Percentiles rank a stretch among this genome's conserved stretches.
phyloP scores from a whole-genome alignment of 2,329 filamentous ascomycete species.

The Seiridium cupressi region DNA sequence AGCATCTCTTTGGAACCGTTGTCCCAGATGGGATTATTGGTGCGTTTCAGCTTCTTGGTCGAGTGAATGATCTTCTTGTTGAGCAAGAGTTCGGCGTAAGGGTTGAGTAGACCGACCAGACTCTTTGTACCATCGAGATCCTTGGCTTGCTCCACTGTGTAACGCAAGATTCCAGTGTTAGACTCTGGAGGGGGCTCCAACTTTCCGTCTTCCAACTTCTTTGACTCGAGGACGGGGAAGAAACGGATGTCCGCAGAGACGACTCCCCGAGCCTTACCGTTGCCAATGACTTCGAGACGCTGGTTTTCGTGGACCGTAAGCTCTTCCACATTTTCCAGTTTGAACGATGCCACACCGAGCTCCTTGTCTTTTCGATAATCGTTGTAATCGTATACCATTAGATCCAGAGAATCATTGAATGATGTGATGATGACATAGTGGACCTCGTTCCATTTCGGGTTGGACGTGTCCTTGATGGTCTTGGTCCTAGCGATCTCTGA shows the following conservation, averaged over 20 bases:
- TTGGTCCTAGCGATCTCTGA: constrained; percentile 85
- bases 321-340: constrained; percentile 77
- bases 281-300: constrained; percentile 77
- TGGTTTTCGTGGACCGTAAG: constrained; percentile 79
- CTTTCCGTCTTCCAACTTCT: constrained; percentile 72
- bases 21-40: constrained; percentile 95
- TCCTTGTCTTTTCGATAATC: constrained; percentile 97
- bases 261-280: constrained; percentile 79
- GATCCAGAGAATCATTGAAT: constrained; percentile 81
- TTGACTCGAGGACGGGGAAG: constrained; percentile 83
- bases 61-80: constrained; percentile 90
- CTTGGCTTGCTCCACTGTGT: constrained; percentile 94
- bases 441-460: constrained; percentile 94
- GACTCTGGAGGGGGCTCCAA: constrained; percentile 80
- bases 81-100: constrained; percentile 82
- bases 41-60: constrained; percentile 91
- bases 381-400: constrained; percentile 89
- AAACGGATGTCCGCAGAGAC: constrained; percentile 84
- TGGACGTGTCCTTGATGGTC: constrained; percentile 77
- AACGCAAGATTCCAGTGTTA: constrained; percentile 90
- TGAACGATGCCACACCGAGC: constrained; percentile 81
- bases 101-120: constrained; percentile 85
- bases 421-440: constrained; percentile 93
- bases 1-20: constrained; percentile 91
- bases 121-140: constrained; percentile 92